Percentiles rank a stretch among this genome's conserved stretches.
phyloP scores from a whole-genome alignment of 1,139 yeast genomes.

The Candida sanyaensis region DNA sequence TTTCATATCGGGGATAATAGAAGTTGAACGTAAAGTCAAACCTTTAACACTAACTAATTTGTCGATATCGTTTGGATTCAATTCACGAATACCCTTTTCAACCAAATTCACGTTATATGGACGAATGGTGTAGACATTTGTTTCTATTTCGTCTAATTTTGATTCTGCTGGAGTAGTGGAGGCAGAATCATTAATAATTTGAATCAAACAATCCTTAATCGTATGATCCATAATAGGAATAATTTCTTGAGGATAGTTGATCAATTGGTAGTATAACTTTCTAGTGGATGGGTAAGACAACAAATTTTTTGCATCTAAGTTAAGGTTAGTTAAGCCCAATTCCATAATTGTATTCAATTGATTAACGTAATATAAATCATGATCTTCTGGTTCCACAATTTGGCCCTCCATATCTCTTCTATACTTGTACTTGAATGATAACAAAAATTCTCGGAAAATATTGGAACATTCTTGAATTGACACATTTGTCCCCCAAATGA shows the following conservation, averaged over 20 bases:
- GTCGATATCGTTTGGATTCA: slow-evolving; percentile 95
- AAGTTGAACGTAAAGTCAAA: slow-evolving; percentile 81
- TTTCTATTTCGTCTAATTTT: slow-evolving; percentile 67
- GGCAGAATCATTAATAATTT: slow-evolving; percentile 61
- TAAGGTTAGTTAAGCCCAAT: slow-evolving; percentile 78
- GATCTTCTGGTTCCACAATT: slow-evolving; percentile 56
- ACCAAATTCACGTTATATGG: slow-evolving; percentile 74
- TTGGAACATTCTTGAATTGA: slow-evolving; percentile 85
- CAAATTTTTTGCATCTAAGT: slow-evolving; percentile 82
- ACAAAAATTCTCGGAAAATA: slow-evolving; percentile 77
- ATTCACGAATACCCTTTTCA: slow-evolving; percentile 85
- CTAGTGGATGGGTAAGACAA: slow-evolving; percentile 75
- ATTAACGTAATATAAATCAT: slow-evolving; percentile 71
- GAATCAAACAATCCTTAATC: slow-evolving; percentile 85
- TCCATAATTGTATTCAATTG: slow-evolving; percentile 74
- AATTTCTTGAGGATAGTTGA: slow-evolving; percentile 95
- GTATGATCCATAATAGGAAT: slow-evolving; percentile 98
- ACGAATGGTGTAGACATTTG: slow-evolving; percentile 80
- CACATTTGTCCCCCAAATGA: slow-evolving; percentile 98
- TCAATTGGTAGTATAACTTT: slow-evolving; percentile 79
- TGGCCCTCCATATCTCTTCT: slow-evolving; percentile 55
- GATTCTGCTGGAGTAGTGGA: slow-evolving; percentile 34
- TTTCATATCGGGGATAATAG: slow-evolving; percentile 97
- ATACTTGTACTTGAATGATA: slow-evolving; percentile 79
- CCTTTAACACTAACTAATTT: slow-evolving; percentile 92